Conservation (phyloP, 345 rosid genomes). For the Melastoma malabathricum region DNA sequence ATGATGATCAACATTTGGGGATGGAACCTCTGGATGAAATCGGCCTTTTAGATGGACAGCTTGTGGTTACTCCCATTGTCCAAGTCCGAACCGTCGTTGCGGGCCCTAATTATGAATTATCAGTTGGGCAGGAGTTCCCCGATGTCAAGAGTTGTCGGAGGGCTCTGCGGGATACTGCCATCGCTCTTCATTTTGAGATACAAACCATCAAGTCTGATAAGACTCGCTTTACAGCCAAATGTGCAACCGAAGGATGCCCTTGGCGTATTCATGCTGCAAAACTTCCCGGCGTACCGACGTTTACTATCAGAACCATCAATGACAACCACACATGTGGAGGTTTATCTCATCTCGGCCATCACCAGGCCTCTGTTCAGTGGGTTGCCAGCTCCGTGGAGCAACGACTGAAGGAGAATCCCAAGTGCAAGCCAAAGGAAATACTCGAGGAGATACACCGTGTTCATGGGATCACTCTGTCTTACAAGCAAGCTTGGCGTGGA, state of each 20-base stretch:
- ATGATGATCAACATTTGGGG: slow-evolving; percentile 47
- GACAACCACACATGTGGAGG: slow-evolving; percentile 89
- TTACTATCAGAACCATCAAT: slow-evolving; percentile 85
- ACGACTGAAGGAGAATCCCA: slow-evolving; percentile 82
- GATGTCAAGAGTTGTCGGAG: slow-evolving; percentile 95
- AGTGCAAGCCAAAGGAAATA: slow-evolving; percentile 92
- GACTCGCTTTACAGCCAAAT: slow-evolving; percentile 93
- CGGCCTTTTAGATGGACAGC: slow-evolving; percentile 21
- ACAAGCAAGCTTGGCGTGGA: slow-evolving; percentile 99
- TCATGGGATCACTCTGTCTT: slow-evolving; percentile 87
- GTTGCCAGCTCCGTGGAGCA: slow-evolving; percentile 93
- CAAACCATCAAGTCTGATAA: slow-evolving; percentile 98
- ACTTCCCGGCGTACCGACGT: slow-evolving; percentile 95
- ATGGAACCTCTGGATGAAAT: slow-evolving; percentile 25
- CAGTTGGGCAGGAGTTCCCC: slow-evolving; percentile 94
- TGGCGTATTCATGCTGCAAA: slow-evolving; percentile 99
- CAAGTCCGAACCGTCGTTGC: slow-evolving; percentile 52
- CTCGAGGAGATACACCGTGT: slow-evolving; percentile 91
- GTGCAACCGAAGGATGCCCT: slow-evolving; percentile 94
- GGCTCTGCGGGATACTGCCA: slow-evolving; percentile 90
- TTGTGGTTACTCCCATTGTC: slow-evolving; percentile 33
- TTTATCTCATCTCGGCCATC: slow-evolving; percentile 89
- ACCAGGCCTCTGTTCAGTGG: slow-evolving; percentile 99
- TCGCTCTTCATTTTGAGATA: slow-evolving; percentile 94
- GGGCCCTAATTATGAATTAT: slow-evolving; percentile 39